Percentiles rank a stretch among this genome's conserved stretches.
Conservation (phyloP, 179 eudicot genomes). For the Silene noctiflora region DNA sequence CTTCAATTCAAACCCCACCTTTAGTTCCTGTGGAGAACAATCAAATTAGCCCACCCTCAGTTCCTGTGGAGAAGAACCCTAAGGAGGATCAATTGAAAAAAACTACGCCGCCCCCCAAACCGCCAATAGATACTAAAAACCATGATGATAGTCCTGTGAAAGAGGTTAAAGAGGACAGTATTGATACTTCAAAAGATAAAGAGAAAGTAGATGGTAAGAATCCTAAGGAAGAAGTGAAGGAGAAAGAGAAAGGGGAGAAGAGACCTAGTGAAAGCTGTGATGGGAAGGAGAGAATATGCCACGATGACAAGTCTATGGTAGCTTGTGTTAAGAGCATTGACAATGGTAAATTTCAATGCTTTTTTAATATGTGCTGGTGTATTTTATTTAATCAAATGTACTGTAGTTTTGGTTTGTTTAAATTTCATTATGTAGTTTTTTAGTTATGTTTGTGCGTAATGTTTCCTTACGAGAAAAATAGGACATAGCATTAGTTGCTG, state of each 20-base stretch:
- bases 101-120: slow-evolving; percentile 10
- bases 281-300: slow-evolving; percentile 35
- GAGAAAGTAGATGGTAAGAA: not conserved
- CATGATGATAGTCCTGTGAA: slow-evolving; percentile 21
- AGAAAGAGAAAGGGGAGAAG: slow-evolving; percentile 26
- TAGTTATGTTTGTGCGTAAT: not conserved
- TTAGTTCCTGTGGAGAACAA: slow-evolving; percentile 20
- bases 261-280: slow-evolving; percentile 43
- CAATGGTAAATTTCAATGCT: slow-evolving; percentile 33
- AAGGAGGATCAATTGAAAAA: slow-evolving; percentile 26
- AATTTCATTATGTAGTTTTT: not conserved
- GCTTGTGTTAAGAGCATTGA: slow-evolving; percentile 55
- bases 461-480: not conserved
- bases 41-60: slow-evolving; percentile 14
- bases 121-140: slow-evolving; percentile 17
- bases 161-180: slow-evolving; percentile 24
- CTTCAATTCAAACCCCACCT: slow-evolving; percentile 35
- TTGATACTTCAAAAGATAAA: slow-evolving; percentile 11
- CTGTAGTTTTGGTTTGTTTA: not conserved
- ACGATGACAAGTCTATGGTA: slow-evolving; percentile 34
- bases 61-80: slow-evolving; percentile 15
- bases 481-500: not conserved
- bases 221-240: slow-evolving; percentile 9
- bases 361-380: not conserved
- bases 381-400: not conserved